phyloP scores from a whole-genome alignment of 23 red algal genomes.

The Gracilariopsis chorda region DNA sequence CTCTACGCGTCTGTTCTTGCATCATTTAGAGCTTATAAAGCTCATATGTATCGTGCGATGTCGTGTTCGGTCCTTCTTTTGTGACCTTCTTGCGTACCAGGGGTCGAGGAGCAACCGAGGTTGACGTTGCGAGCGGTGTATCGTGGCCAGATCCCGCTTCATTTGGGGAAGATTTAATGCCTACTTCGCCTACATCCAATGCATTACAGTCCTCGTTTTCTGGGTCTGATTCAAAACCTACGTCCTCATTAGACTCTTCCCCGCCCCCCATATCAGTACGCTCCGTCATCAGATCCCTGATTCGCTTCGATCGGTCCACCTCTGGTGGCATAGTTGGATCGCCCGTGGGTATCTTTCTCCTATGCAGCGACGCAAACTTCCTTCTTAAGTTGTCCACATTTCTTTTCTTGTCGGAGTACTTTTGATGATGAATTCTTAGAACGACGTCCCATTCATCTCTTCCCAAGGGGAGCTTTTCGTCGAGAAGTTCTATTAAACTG shows the following conservation, averaged over 20 bases:
- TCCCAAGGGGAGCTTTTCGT: neutral
- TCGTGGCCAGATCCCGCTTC: too few species aligned
- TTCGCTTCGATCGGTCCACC: neutral
- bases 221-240: neutral
- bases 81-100: too few species aligned
- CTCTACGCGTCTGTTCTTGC: too few species aligned
- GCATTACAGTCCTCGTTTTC: neutral
- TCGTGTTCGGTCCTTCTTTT: too few species aligned
- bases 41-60: too few species aligned
- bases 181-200: too few species aligned
- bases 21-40: too few species aligned
- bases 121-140: too few species aligned
- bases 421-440: neutral
- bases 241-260: neutral
- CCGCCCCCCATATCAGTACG: neutral
- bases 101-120: too few species aligned
- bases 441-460: neutral
- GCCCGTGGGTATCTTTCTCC: neutral
- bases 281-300: neutral
- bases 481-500: neutral
- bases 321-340: neutral
- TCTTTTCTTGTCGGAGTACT: neutral
- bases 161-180: too few species aligned
- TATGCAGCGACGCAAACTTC: neutral
- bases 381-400: neutral